Percentiles rank a stretch among this genome's conserved stretches.
Conservation (phyloP, 1,139 yeast genomes). For the Geotrichum bryndzae region DNA sequence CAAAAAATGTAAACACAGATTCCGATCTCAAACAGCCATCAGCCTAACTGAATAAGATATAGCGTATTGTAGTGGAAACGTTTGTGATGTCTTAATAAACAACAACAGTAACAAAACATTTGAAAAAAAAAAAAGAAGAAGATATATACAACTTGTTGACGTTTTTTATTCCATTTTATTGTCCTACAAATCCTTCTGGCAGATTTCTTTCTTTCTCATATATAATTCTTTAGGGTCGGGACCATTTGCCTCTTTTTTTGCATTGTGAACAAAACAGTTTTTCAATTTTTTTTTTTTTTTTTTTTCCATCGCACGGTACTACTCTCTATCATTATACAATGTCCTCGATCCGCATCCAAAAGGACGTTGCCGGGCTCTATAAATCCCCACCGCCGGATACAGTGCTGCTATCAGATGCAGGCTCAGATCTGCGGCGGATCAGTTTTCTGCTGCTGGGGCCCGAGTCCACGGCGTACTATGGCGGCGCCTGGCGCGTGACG, state of each 20-base stretch:
- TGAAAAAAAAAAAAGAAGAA: neutral
- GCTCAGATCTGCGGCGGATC: conserved; percentile 13
- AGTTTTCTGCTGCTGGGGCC: conserved; percentile 46
- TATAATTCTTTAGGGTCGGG: neutral
- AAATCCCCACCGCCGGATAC: conserved; percentile 22
- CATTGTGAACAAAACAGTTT: too few species aligned
- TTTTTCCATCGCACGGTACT: too few species aligned
- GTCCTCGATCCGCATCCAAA: conserved; percentile 17
- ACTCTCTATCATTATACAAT: neutral
- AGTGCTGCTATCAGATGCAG: conserved; percentile 9
- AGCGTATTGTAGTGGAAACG: too few species aligned
- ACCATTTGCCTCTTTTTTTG: neutral
- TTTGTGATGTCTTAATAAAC: too few species aligned
- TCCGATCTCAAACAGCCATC: too few species aligned
- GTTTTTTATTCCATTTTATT: neutral
- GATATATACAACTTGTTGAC: neutral
- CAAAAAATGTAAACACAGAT: too few species aligned
- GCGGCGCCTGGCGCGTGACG: conserved; percentile 50
- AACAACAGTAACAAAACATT: neutral
- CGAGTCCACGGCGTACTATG: conserved; percentile 45
- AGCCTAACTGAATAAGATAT: neutral
- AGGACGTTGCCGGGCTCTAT: conserved; percentile 18
- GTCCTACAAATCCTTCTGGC: neutral
- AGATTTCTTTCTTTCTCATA: neutral
- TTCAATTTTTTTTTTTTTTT: too few species aligned